Conservation (phyloP, 2,329 filamentous ascomycete species). For the Arthrobotrys musiformis region DNA sequence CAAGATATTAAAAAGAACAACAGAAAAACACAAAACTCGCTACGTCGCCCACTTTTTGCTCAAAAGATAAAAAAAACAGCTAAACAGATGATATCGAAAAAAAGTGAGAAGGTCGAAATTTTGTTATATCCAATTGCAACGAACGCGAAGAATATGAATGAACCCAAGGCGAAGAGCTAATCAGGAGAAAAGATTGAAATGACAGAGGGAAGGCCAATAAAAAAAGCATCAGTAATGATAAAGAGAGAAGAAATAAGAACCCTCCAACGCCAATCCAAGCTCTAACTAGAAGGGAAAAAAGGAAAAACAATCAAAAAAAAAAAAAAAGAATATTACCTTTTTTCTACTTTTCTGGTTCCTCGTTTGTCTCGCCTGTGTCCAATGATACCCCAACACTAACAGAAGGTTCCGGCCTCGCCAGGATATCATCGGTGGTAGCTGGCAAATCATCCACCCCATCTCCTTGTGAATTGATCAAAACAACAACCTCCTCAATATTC, state of each 20-base stretch:
- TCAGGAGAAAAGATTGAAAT: not conserved
- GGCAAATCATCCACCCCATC: slow-evolving; percentile 3
- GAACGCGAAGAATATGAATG: too few relatives aligned
- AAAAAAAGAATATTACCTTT: slow-evolving; percentile 10
- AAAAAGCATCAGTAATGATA: not conserved
- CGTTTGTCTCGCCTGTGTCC: slow-evolving; percentile 1
- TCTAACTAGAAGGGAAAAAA: slow-evolving; percentile 27
- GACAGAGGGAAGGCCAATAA: not conserved
- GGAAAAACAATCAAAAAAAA: slow-evolving; percentile 1
- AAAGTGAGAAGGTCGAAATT: too few relatives aligned
- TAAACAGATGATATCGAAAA: too few relatives aligned
- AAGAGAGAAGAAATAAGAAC: not conserved
- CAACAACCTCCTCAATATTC: slow-evolving; percentile 39
- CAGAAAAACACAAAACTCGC: too few relatives aligned
- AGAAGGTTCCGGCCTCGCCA: slow-evolving; percentile 34
- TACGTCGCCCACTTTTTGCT: too few relatives aligned
- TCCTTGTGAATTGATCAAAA: slow-evolving; percentile 24
- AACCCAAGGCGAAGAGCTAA: not conserved
- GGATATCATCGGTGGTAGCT: slow-evolving; percentile 12
- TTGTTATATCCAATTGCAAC: not conserved
- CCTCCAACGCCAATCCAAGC: slow-evolving; percentile 31
- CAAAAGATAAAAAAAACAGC: too few relatives aligned
- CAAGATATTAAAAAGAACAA: too few relatives aligned
- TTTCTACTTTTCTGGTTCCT: slow-evolving; percentile 7
- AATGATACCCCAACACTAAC: slow-evolving; percentile 40